A percentile compares a stretch with the other conserved stretches of the same genome.
Conservation (phyloP, 441 rosid genomes). For the Adansonia rubrostipa region DNA sequence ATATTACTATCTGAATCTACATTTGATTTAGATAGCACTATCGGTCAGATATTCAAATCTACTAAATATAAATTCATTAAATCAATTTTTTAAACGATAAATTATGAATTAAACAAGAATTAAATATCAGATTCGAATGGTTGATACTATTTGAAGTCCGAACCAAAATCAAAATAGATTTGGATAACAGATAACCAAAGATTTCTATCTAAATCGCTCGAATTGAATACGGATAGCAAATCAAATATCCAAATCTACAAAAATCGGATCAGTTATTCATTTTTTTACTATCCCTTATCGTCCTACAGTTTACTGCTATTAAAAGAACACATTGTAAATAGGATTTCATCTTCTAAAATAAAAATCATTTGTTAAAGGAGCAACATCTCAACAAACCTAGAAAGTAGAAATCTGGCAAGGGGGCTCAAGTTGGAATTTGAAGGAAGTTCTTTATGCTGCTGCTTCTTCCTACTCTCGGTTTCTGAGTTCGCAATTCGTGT, state of each 20-base stretch:
- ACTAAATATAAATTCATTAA: too few relatives aligned
- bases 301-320: neutral
- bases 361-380: neutral
- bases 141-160: neutral
- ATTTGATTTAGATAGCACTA: too few relatives aligned
- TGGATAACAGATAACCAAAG: neutral
- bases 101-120: too few relatives aligned
- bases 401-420: slow-evolving; percentile 90
- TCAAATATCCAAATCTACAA: neutral
- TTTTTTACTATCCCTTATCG: neutral
- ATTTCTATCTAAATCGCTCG: neutral
- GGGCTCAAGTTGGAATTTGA: slow-evolving; percentile 84
- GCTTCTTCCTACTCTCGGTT: slow-evolving; percentile 67
- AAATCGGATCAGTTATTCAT: neutral
- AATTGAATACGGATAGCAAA: neutral
- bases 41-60: too few relatives aligned
- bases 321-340: neutral
- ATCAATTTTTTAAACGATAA: too few relatives aligned
- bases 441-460: slow-evolving; percentile 65
- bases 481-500: slow-evolving; percentile 41
- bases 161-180: neutral
- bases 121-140: too few relatives aligned
- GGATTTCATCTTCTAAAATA: neutral
- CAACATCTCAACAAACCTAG: slow-evolving; percentile 62
- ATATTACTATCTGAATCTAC: too few relatives aligned